Evolutionary conservation across 345 rosid genomes (phyloP), one percentile per base, ranked within the genome.

Genomic region (Syzygium oleosum): DNA sequence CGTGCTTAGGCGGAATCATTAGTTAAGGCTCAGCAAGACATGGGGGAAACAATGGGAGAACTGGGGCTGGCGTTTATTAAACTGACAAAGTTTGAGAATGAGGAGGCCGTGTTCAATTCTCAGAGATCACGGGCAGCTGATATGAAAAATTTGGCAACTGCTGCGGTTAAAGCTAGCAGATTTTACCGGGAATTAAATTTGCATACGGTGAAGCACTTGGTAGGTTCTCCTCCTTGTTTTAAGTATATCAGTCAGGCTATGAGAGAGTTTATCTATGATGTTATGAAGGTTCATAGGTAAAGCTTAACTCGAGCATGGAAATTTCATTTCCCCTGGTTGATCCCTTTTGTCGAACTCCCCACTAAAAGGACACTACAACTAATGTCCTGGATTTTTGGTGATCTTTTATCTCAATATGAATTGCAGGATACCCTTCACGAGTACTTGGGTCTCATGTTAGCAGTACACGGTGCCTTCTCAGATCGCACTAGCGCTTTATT

Each of bases 11-110:
- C 99, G 38, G 99, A 96, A 89, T 86, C 94, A 17, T 93, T 98
- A n/a, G 99, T 98, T 41, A 96, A 98, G 91, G 96, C 97, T 61
- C 99, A 97, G 88, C 98, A 98, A 93, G 99, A 97, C 90, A 95
- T 95, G 96, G 98, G 99, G 83, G 99, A 97, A 85, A 97, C 99
- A 59, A 92, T 97, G 96, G 99, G 98, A 84, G 99, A 95, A 88
- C 85, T 98, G 84, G 98, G 99, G 63, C 89, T 96, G 90, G 93
- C 98, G 21, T 97, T 98, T 87, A 95, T 98, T 87, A 98, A 98
- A 89, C 90, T 96, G 89, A 94, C 98, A 2, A 98, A 96, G 89
- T 98, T 96, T 85, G 99, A 98, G 93, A 96, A 94, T 34, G 99
- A 98, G 91, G 97, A 97, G 92, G 97, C 98, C 15, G 84, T 93